Evolutionary conservation across 2,329 filamentous ascomycete species (phyloP).

Genomic region (Dactylellina sp.): DNA sequence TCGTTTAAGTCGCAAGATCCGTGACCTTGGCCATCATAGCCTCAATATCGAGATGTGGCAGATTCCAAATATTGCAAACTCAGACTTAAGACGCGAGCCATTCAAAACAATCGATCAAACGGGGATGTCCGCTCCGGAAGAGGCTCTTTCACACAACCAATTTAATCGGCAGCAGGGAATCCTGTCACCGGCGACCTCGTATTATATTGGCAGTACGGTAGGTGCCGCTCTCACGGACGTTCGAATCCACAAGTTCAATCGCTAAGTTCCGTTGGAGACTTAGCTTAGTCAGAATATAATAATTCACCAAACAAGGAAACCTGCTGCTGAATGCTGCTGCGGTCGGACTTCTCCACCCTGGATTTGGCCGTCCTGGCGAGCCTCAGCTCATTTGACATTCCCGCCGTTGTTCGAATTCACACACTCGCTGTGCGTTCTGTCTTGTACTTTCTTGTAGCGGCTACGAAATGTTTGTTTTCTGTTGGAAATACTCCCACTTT

Average conservation of each 20-base stretch:
- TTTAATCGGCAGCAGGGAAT: too few species aligned
- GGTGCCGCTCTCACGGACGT: too few species aligned
- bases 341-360: conserved; percentile 29
- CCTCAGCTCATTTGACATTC: conserved; percentile 5
- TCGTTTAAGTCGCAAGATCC: too few species aligned
- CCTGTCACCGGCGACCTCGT: too few species aligned
- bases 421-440: conserved; percentile 17
- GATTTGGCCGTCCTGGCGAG: background rate
- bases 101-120: too few species aligned
- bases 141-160: too few species aligned
- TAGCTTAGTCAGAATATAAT: background rate
- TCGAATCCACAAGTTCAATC: background rate
- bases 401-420: conserved; percentile 1
- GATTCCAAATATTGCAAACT: too few species aligned
- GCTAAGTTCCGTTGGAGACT: background rate
- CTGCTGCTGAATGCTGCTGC: conserved; percentile 35
- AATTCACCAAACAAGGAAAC: conserved; percentile 31
- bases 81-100: too few species aligned
- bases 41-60: too few species aligned
- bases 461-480: conserved; percentile 29
- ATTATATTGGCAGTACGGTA: too few species aligned
- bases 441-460: conserved; percentile 11
- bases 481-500: conserved; percentile 32
- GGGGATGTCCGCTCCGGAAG: too few species aligned
- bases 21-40: too few species aligned